These are phyloP conservation scores for Gaeumannomyces tritici DNA, from an alignment of 2,329 filamentous ascomycete genomes.

Conservation along the genomic window DNA sequence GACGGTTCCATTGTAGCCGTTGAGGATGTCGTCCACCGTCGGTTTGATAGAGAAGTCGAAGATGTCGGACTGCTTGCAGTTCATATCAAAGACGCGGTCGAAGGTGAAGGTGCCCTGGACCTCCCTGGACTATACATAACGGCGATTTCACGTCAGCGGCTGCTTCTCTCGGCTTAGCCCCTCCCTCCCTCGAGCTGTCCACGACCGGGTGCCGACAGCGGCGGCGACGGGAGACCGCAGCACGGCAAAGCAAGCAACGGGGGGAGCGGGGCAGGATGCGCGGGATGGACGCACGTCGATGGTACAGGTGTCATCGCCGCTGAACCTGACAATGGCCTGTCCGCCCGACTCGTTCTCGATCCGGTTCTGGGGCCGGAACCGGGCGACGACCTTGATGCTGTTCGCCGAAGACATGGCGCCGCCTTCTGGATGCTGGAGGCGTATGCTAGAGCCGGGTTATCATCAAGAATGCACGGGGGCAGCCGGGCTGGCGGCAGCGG, in stretches of 20 bases:
- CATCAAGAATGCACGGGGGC: conserved; percentile 11
- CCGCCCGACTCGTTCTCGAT: conserved; percentile 84
- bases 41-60: conserved; percentile 96
- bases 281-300: conserved; percentile 56
- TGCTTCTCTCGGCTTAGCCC: neutral
- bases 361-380: conserved; percentile 95
- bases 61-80: conserved; percentile 80
- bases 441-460: conserved; percentile 9
- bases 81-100: conserved; percentile 94
- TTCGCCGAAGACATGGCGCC: conserved; percentile 47
- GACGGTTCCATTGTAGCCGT: conserved; percentile 98
- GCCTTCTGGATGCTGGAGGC: conserved; percentile 15
- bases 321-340: conserved; percentile 83
- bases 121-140: conserved; percentile 60
- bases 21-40: conserved; percentile 95
- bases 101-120: conserved; percentile 85
- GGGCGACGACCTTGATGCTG: conserved; percentile 84
- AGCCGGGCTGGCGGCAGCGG: conserved; percentile 4
- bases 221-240: neutral
- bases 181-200: neutral
- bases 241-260: neutral
- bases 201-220: too few species aligned
- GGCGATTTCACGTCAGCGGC: neutral
- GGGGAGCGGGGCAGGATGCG: conserved; percentile 3
- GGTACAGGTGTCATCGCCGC: conserved; percentile 78